Conservation (phyloP, 2,329 filamentous ascomycete species). For the Ceratocystis alfenasii region DNA sequence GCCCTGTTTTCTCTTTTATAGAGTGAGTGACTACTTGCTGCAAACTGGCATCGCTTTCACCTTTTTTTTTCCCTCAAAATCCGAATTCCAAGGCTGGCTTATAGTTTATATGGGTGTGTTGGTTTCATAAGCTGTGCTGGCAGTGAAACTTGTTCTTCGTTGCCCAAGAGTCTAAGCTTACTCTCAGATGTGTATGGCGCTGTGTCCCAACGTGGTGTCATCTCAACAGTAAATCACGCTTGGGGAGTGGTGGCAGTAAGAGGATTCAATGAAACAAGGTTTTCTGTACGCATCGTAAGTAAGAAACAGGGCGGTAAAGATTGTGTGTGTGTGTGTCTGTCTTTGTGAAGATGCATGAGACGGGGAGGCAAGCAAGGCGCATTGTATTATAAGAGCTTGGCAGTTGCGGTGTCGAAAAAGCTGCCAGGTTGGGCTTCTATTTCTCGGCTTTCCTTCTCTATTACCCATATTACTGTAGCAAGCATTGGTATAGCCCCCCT, state of each 20-base stretch:
- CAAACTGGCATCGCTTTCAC: not conserved
- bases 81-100: not conserved
- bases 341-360: not conserved
- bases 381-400: no score
- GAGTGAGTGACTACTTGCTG: not conserved
- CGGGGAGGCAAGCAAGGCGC: not conserved
- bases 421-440: no score
- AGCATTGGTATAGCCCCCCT: no score
- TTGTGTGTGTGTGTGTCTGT: not conserved
- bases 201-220: not conserved
- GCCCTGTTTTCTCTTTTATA: slow-evolving; percentile 8
- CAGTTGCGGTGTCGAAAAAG: no score
- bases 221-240: not conserved
- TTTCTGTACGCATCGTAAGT: no score
- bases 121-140: no score
- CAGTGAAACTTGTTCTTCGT: not conserved
- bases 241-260: not conserved
- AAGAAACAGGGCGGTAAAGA: not conserved
- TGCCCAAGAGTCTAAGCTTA: not conserved
- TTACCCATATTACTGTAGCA: no score
- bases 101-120: not conserved
- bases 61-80: not conserved
- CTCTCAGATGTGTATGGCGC: not conserved
- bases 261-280: not conserved
- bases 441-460: no score